These are phyloP conservation scores for Fusarium armeniacum DNA, from an alignment of 2,329 filamentous ascomycete genomes.

Conservation along the genomic window DNA sequence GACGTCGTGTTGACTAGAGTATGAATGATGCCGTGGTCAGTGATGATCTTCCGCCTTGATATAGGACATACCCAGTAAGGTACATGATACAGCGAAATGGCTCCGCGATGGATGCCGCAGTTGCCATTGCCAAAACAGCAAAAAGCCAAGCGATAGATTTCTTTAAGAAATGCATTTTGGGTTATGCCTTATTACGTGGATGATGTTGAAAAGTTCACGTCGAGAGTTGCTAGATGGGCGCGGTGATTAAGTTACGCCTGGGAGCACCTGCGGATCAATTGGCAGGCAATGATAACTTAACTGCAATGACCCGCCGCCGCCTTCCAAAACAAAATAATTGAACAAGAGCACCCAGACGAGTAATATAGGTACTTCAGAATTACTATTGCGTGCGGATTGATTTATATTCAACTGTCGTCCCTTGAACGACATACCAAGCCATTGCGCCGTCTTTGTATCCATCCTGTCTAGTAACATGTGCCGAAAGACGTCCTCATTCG, in stretches of 20 bases:
- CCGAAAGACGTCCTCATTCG: not conserved
- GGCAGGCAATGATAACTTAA: not conserved
- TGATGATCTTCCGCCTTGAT: not conserved
- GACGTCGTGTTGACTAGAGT: constrained; percentile 63
- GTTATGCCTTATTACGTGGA: too few relatives aligned
- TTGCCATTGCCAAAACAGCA: not conserved
- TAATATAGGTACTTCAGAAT: too few relatives aligned
- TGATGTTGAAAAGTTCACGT: not conserved
- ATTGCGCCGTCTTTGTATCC: constrained; percentile 26
- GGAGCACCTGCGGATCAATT: constrained; percentile 9
- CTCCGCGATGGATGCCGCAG: constrained; percentile 1
- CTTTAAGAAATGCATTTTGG: constrained; percentile 8
- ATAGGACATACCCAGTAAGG: constrained; percentile 60
- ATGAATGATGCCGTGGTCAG: constrained; percentile 41
- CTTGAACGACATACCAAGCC: not conserved
- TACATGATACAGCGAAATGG: constrained; percentile 61
- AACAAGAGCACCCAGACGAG: not conserved
- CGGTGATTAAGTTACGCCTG: not conserved
- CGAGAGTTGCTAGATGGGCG: not conserved
- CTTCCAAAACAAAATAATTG: not conserved
- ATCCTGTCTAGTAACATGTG: constrained; percentile 33
- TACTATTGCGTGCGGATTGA: not conserved
- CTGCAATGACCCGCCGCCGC: not conserved
- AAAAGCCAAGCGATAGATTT: constrained; percentile 3
- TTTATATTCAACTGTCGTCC: not conserved